Evolutionary conservation across 108 stramenopile species (phyloP).

Genomic region (Nannochloropsis gaditana): DNA sequence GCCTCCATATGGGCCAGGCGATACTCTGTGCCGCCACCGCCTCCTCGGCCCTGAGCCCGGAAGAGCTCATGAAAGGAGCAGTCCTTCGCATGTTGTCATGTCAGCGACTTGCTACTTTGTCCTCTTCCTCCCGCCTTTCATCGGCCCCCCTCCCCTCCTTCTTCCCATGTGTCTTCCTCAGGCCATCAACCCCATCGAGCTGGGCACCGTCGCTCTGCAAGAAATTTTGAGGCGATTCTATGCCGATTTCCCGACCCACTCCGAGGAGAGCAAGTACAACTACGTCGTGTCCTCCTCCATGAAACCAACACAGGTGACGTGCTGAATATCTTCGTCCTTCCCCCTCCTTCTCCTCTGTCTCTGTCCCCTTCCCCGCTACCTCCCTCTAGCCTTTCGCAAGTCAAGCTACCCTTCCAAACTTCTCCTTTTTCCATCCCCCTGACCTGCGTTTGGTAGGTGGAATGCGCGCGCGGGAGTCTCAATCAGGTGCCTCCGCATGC

Average conservation of each 20-base stretch:
- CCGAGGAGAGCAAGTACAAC: constrained; percentile 52
- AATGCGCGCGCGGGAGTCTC: constrained; percentile 57
- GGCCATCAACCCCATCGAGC: constrained; percentile 60
- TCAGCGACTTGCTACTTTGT: neutral
- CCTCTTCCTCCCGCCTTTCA: neutral
- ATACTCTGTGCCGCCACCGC: too few species aligned
- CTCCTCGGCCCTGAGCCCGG: too few species aligned
- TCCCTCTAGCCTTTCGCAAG: neutral
- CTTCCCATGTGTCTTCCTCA: neutral
- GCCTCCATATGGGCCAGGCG: too few species aligned
- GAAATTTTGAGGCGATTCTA: constrained; percentile 47
- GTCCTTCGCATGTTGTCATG: neutral
- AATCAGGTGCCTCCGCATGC: constrained; percentile 62
- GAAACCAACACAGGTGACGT: constrained; percentile 57
- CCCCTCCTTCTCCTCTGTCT: neutral
- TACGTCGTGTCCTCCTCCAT: constrained; percentile 60
- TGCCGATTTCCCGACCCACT: constrained; percentile 56
- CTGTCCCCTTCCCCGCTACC: neutral
- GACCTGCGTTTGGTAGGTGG: neutral
- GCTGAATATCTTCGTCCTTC: neutral
- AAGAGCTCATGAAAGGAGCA: too few species aligned
- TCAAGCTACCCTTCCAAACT: neutral
- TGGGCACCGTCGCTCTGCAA: constrained; percentile 48
- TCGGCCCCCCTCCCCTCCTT: neutral
- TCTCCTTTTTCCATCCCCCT: neutral